phyloP scores from a whole-genome alignment of 2,329 filamentous ascomycete species.

The Atkinsonella hypoxylon region DNA sequence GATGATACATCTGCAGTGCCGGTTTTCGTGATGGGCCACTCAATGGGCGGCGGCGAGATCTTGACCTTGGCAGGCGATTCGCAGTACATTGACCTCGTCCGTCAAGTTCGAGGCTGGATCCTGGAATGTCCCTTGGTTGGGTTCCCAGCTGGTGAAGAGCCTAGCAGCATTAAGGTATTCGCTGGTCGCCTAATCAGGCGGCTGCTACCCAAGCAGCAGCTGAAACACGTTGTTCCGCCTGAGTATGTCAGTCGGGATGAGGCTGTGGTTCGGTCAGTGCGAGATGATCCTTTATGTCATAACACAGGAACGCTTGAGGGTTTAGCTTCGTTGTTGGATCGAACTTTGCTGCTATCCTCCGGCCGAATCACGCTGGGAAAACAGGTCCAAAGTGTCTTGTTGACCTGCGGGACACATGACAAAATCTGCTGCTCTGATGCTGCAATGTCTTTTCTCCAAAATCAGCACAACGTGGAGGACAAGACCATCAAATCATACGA shows the following conservation, averaged over 20 bases:
- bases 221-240: constrained; percentile 52
- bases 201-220: constrained; percentile 54
- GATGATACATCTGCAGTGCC: constrained; percentile 30
- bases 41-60: constrained; percentile 76
- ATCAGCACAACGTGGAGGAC: constrained; percentile 46
- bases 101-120: constrained; percentile 58
- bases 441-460: constrained; percentile 51
- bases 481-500: constrained; percentile 62
- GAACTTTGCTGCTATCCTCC: constrained; percentile 47
- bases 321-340: constrained; percentile 64
- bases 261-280: constrained; percentile 46
- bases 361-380: constrained; percentile 41
- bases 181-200: constrained; percentile 55
- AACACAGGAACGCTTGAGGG: constrained; percentile 79
- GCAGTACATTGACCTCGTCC: constrained; percentile 40
- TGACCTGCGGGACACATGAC: constrained; percentile 70
- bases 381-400: constrained; percentile 51
- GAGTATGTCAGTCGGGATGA: constrained; percentile 56
- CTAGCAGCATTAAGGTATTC: constrained; percentile 49
- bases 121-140: constrained; percentile 70
- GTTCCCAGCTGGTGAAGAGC: constrained; percentile 53
- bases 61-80: constrained; percentile 46
- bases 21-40: constrained; percentile 79
- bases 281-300: constrained; percentile 61
- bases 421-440: constrained; percentile 53